phyloP scores from a whole-genome alignment of 2,329 filamentous ascomycete genomes.

The Paraconiothyrium sp. region DNA sequence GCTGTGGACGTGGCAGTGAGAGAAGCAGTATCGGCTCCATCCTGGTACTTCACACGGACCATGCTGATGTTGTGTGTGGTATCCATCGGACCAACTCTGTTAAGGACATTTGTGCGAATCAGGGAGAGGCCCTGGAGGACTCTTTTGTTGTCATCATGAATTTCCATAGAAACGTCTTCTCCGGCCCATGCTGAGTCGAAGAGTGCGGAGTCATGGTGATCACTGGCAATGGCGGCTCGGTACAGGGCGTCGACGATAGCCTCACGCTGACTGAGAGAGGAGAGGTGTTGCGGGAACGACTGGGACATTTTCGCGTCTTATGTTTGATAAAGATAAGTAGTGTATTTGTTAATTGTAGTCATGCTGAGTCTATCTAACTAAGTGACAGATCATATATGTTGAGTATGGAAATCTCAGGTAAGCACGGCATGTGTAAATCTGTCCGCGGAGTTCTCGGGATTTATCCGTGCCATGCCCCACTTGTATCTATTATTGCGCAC shows the following conservation, averaged over 20 bases:
- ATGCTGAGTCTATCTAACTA: slow-evolving; percentile 20
- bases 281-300: slow-evolving; percentile 19
- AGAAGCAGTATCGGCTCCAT: slow-evolving; percentile 18
- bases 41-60: slow-evolving; percentile 18
- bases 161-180: slow-evolving; percentile 22
- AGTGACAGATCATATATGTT: slow-evolving; percentile 19
- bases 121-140: slow-evolving; percentile 14
- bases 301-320: slow-evolving; percentile 21
- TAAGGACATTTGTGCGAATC: slow-evolving; percentile 15
- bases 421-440: slow-evolving; percentile 14
- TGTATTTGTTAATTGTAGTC: slow-evolving; percentile 18
- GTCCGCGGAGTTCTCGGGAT: slow-evolving; percentile 18
- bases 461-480: slow-evolving; percentile 13
- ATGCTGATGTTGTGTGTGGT: slow-evolving; percentile 18
- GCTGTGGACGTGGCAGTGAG: slow-evolving; percentile 17
- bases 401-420: slow-evolving; percentile 17
- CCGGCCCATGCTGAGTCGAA: slow-evolving; percentile 18
- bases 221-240: slow-evolving; percentile 21
- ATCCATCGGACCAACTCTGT: slow-evolving; percentile 17
- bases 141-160: slow-evolving; percentile 22
- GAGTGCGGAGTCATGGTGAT: slow-evolving; percentile 21
- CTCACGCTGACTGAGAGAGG: slow-evolving; percentile 21
- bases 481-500: background rate
- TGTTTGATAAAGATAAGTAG: slow-evolving; percentile 19
- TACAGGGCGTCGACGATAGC: slow-evolving; percentile 20